A percentile compares a stretch with the other conserved stretches of the same genome.
Conservation (phyloP, 225 moss, liverwort and hornwort genomes). For the Asterella californica region DNA sequence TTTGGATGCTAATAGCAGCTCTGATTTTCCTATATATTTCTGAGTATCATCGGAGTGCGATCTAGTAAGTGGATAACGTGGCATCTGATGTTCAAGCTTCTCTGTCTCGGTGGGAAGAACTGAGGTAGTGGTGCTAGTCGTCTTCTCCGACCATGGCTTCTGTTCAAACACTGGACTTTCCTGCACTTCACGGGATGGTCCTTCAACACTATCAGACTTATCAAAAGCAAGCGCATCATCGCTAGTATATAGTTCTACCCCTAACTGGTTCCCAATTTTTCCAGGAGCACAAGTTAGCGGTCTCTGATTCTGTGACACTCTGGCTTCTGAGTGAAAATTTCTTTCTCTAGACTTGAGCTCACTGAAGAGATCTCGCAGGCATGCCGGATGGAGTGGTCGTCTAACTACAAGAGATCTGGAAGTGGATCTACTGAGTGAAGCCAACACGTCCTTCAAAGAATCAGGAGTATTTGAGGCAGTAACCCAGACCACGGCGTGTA, state of each 20-base stretch:
- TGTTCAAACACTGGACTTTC: not conserved
- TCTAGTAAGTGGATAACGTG: conserved; percentile 4
- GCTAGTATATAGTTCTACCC: conserved; percentile 1
- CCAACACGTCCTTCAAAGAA: conserved; percentile 55
- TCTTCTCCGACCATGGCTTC: not conserved
- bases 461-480: conserved; percentile 67
- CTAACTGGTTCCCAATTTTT: conserved; percentile 22
- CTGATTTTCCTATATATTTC: conserved; percentile 10
- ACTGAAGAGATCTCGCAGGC: conserved; percentile 68
- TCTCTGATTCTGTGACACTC: conserved; percentile 1
- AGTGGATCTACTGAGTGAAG: conserved; percentile 34
- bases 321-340: conserved; percentile 8
- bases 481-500: conserved; percentile 58
- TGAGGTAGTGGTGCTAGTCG: not conserved
- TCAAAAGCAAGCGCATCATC: not conserved
- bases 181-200: not conserved
- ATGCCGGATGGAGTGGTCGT: conserved; percentile 60
- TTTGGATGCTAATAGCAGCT: conserved; percentile 24
- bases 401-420: conserved; percentile 63
- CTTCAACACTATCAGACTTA: not conserved
- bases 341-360: conserved; percentile 44
- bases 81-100: not conserved
- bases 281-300: not conserved
- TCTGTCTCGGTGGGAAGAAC: not conserved
- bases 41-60: conserved; percentile 28